A percentile compares a stretch with the other conserved stretches of the same genome.
These are phyloP conservation scores for Pyrus pyrifolia DNA, from an alignment of 306 rosid genomes.

Conservation along the genomic window DNA sequence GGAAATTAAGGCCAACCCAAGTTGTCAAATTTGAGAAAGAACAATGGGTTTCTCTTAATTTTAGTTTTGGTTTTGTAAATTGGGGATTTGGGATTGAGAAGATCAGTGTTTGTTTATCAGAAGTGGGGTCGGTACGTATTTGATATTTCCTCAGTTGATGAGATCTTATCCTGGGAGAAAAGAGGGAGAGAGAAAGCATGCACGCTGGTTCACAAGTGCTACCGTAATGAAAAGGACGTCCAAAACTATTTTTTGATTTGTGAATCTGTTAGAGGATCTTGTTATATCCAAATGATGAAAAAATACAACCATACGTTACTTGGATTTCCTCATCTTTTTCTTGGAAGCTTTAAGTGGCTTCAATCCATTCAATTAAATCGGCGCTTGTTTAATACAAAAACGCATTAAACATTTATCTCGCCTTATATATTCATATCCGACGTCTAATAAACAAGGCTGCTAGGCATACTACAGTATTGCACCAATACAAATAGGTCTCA, in stretches of 20 bases:
- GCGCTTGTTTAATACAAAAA: no score
- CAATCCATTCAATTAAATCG: no score
- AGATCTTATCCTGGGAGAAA: conserved; percentile 38
- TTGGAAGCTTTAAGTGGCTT: not conserved
- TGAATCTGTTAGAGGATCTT: not conserved
- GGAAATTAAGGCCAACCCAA: conserved; percentile 5
- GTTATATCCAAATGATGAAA: not conserved
- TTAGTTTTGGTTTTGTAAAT: not conserved
- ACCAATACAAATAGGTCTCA: no score
- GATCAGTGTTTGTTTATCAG: not conserved
- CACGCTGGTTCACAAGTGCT: not conserved
- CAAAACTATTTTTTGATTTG: not conserved
- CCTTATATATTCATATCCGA: no score
- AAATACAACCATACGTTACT: not conserved
- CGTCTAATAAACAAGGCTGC: no score
- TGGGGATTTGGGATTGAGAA: not conserved
- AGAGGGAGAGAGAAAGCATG: not conserved
- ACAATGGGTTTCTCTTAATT: not conserved
- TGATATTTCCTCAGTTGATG: conserved; percentile 14
- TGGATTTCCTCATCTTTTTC: not conserved
- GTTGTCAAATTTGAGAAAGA: not conserved
- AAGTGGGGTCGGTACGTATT: conserved; percentile 29
- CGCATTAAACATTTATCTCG: no score
- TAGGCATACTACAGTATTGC: no score
- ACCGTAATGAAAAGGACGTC: conserved; percentile 14